Evolutionary conservation across 208 protist species (phyloP).

Genomic region (Acanthamoeba sp.): DNA sequence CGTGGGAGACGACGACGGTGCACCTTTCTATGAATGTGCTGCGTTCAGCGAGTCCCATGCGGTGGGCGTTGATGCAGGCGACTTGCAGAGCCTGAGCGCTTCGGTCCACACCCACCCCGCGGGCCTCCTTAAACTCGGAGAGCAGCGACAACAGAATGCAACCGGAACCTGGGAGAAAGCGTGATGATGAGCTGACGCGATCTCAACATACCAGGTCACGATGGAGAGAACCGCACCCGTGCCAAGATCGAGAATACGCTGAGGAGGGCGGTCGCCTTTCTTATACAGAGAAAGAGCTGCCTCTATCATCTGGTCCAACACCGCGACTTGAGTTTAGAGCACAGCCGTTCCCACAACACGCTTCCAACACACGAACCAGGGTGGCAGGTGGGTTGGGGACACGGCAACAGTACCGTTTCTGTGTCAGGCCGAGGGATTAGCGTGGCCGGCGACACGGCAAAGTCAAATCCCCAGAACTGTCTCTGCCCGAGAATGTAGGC

Average conservation of each 20-base stretch:
- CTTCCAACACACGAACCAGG: not conserved
- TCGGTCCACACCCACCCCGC: constrained; percentile 13
- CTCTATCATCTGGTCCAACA: constrained; percentile 1
- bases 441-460: not conserved
- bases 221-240: constrained; percentile 1
- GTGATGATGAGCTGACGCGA: not conserved
- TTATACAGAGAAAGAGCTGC: not conserved
- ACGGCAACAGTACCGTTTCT: not conserved
- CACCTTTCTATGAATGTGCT: constrained; percentile 3
- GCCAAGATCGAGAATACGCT: constrained; percentile 58
- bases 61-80: constrained; percentile 27
- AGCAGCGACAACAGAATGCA: constrained; percentile 49
- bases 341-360: no score
- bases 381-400: not conserved
- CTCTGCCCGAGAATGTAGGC: constrained; percentile 21
- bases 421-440: constrained; percentile 64
- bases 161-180: not conserved
- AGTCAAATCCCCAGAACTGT: constrained; percentile 65
- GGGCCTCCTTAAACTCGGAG: constrained; percentile 34
- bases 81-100: constrained; percentile 1
- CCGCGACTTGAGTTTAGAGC: no score
- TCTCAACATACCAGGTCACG: no score
- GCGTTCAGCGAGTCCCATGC: not conserved
- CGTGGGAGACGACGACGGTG: not conserved
- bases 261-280: not conserved